Conservation (phyloP, 495 filamentous ascomycete genomes). For the Penicillium lagena region DNA sequence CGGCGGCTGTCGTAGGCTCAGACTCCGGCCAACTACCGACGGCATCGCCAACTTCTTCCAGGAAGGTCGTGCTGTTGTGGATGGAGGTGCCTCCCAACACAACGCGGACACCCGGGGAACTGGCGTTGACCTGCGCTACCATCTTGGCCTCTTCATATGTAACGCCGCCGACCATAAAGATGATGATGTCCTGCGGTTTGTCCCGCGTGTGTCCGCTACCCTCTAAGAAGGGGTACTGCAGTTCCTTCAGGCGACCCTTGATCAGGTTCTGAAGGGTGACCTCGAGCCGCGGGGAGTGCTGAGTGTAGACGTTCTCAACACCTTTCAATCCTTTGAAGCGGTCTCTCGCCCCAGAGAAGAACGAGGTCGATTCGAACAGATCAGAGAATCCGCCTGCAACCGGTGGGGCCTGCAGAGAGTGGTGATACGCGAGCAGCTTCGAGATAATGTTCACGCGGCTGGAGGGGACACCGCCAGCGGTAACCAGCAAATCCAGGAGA, state of each 20-base stretch:
- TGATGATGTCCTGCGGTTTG: slow-evolving; percentile 92
- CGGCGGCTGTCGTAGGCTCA: slow-evolving; percentile 60
- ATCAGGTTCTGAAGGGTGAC: slow-evolving; percentile 84
- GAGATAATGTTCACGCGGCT: slow-evolving; percentile 66
- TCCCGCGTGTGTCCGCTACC: slow-evolving; percentile 76
- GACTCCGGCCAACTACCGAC: slow-evolving; percentile 76
- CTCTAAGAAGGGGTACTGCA: slow-evolving; percentile 88
- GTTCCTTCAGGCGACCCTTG: slow-evolving; percentile 77
- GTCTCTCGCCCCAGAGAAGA: slow-evolving; percentile 83
- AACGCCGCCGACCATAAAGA: slow-evolving; percentile 87
- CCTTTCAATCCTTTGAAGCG: slow-evolving; percentile 94
- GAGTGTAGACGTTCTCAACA: slow-evolving; percentile 97
- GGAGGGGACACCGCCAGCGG: slow-evolving; percentile 66
- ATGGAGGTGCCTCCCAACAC: slow-evolving; percentile 81
- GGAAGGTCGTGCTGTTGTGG: slow-evolving; percentile 78
- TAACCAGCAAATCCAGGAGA: slow-evolving; percentile 77
- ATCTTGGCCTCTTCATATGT: slow-evolving; percentile 97
- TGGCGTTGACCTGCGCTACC: slow-evolving; percentile 86
- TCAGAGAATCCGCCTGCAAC: slow-evolving; percentile 73
- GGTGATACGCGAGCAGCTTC: slow-evolving; percentile 74
- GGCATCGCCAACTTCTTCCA: slow-evolving; percentile 80
- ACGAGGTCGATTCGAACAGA: slow-evolving; percentile 83
- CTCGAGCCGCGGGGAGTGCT: slow-evolving; percentile 87
- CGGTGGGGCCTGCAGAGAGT: slow-evolving; percentile 69
- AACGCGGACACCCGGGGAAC: slow-evolving; percentile 78